A percentile compares a stretch with the other conserved stretches of the same genome.
Conservation (phyloP, 805 yeast genomes). For the Wickerhamomyces rabaulensis region DNA sequence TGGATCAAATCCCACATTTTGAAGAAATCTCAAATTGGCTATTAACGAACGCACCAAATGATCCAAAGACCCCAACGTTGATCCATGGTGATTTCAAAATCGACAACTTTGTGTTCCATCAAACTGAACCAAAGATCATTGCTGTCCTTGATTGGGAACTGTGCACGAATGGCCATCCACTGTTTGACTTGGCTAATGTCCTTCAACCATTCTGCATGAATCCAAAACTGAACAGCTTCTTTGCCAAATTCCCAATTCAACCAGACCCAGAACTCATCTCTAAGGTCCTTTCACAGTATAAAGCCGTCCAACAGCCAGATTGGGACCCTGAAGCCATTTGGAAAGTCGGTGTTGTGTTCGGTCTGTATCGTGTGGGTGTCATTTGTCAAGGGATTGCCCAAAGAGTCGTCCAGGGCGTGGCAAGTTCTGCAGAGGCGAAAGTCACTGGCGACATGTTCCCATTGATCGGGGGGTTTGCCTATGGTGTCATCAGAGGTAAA, state of each 20-base stretch:
- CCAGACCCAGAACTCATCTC: slow-evolving; percentile 10
- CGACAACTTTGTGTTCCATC: slow-evolving; percentile 59
- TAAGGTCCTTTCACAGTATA: slow-evolving; percentile 17
- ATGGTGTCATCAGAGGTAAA: not conserved
- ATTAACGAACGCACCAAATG: slow-evolving; percentile 38
- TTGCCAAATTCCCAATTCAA: slow-evolving; percentile 19
- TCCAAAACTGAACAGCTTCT: slow-evolving; percentile 27
- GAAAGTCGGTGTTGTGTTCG: slow-evolving; percentile 51
- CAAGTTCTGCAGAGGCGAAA: slow-evolving; percentile 47
- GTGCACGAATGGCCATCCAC: slow-evolving; percentile 60
- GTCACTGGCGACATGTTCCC: slow-evolving; percentile 30
- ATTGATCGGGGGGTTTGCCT: slow-evolving; percentile 19
- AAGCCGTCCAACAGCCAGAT: slow-evolving; percentile 6
- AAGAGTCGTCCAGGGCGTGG: slow-evolving; percentile 45
- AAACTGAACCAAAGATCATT: slow-evolving; percentile 40
- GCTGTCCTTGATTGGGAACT: slow-evolving; percentile 66
- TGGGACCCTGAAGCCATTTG: slow-evolving; percentile 32
- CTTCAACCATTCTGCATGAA: slow-evolving; percentile 51
- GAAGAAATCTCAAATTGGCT: slow-evolving; percentile 38
- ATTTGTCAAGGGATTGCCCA: slow-evolving; percentile 61
- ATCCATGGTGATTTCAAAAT: slow-evolving; percentile 64
- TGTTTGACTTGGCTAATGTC: slow-evolving; percentile 55
- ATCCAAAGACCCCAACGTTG: slow-evolving; percentile 37
- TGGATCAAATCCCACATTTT: slow-evolving; percentile 45
- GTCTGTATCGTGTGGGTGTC: slow-evolving; percentile 48